Percentiles rank a stretch among this genome's conserved stretches.
phyloP scores from a whole-genome alignment of 495 filamentous ascomycete genomes.

The Podospora comata region DNA sequence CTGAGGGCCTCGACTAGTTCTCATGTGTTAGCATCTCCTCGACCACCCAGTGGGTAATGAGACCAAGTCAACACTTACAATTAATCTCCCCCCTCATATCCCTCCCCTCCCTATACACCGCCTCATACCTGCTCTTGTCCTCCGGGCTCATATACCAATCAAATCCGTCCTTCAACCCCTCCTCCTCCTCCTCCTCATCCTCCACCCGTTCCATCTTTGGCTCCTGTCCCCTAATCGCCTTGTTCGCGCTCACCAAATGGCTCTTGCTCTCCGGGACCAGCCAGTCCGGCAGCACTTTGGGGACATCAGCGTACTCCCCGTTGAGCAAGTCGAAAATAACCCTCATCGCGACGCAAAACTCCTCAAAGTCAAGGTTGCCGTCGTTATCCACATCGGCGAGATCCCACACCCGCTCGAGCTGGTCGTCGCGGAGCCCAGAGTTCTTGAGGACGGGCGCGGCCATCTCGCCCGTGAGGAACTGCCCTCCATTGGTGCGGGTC shows the following conservation, averaged over 20 bases:
- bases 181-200: constrained; percentile 80
- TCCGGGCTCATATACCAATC: constrained; percentile 98
- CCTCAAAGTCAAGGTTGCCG: constrained; percentile 96
- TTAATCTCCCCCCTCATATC: constrained; percentile 80
- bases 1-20: constrained; percentile 66
- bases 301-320: constrained; percentile 87
- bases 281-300: constrained; percentile 82
- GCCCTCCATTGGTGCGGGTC: constrained; percentile 74
- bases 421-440: constrained; percentile 85
- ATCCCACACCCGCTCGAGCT: constrained; percentile 96
- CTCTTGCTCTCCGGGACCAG: constrained; percentile 94
- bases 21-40: not conserved
- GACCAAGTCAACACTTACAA: constrained; percentile 49
- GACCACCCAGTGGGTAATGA: no score
- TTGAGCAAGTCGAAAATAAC: constrained; percentile 96
- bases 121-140: constrained; percentile 90
- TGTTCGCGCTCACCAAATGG: constrained; percentile 86
- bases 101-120: constrained; percentile 87
- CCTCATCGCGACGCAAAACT: constrained; percentile 98
- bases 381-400: constrained; percentile 95
- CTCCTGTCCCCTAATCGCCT: constrained; percentile 71
- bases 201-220: constrained; percentile 76
- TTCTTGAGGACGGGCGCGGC: constrained; percentile 95
- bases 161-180: constrained; percentile 89
- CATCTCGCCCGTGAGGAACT: constrained; percentile 83